These are phyloP conservation scores for Wickerhamomyces sp. DNA, from an alignment of 1,139 yeast genomes.

Conservation along the genomic window DNA sequence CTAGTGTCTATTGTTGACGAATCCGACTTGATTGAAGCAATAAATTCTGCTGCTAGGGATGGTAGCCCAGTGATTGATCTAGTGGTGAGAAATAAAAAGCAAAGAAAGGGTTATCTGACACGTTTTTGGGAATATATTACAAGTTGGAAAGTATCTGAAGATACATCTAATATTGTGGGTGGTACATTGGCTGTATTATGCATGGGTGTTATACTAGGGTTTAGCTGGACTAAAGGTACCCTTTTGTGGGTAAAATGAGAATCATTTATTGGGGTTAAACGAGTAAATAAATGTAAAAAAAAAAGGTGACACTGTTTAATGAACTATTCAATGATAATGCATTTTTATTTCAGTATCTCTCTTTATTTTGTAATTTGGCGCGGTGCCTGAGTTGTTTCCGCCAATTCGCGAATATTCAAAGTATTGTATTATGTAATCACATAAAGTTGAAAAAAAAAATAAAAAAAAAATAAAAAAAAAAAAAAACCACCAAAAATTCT, in stretches of 20 bases:
- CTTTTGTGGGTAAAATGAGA: not conserved
- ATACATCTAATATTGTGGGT: not conserved
- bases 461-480: not conserved
- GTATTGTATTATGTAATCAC: too few species aligned
- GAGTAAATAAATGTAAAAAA: too few species aligned
- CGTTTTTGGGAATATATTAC: not conserved
- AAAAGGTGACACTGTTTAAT: too few species aligned
- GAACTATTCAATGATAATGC: too few species aligned
- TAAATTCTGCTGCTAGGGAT: constrained; percentile 17
- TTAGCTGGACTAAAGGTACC: constrained; percentile 4
- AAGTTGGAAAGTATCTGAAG: not conserved
- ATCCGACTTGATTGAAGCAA: constrained; percentile 29
- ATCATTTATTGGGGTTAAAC: not conserved
- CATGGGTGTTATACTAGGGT: constrained; percentile 13
- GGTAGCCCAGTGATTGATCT: constrained; percentile 14
- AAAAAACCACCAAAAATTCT: not conserved
- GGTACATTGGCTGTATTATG: constrained; percentile 12
- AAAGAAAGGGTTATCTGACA: not conserved
- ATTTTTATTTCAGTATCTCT: too few species aligned
- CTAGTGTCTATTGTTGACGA: constrained; percentile 26
- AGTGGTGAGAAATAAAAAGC: constrained; percentile 1
- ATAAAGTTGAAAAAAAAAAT: too few species aligned
- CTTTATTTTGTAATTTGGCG: too few species aligned
- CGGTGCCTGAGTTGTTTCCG: too few species aligned
- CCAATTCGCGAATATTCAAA: too few species aligned